A percentile compares a stretch with the other conserved stretches of the same genome.
Conservation (phyloP, 2,329 filamentous ascomycete genomes). For the Aureobasidium vineae region DNA sequence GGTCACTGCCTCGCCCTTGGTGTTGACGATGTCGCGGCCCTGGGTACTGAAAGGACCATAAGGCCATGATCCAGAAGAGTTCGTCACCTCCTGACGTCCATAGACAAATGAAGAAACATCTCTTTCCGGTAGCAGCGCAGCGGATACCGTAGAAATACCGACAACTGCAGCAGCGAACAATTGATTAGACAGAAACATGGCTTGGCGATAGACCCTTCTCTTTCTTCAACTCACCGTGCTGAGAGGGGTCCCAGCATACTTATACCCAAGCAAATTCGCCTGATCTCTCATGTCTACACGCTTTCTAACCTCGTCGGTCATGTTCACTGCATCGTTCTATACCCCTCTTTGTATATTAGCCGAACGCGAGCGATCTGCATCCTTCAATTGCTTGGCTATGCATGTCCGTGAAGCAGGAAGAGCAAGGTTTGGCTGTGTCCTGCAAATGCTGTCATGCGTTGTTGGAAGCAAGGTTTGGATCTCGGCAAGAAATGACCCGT, state of each 20-base stretch:
- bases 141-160: not conserved
- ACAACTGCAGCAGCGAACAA: not conserved
- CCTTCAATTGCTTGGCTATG: slow-evolving; percentile 1
- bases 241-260: not conserved
- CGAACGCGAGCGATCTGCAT: slow-evolving; percentile 15
- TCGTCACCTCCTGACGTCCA: not conserved
- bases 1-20: slow-evolving; percentile 39
- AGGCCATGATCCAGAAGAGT: not conserved
- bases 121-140: slow-evolving; percentile 9
- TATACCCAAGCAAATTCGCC: not conserved
- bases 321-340: not conserved
- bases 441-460: slow-evolving; percentile 6
- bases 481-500: slow-evolving; percentile 9
- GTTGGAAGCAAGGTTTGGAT: slow-evolving; percentile 1
- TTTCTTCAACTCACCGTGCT: not conserved
- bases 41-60: slow-evolving; percentile 32
- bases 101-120: slow-evolving; percentile 9
- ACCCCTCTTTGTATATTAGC: slow-evolving; percentile 23
- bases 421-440: not conserved
- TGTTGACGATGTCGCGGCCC: slow-evolving; percentile 38
- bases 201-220: not conserved
- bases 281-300: not conserved
- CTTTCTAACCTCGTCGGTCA: not conserved
- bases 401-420: not conserved
- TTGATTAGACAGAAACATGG: slow-evolving; percentile 4